Percentiles rank a stretch among this genome's conserved stretches.
phyloP scores from a whole-genome alignment of 108 stramenopile genomes.

The Cyclotella cryptica region DNA sequence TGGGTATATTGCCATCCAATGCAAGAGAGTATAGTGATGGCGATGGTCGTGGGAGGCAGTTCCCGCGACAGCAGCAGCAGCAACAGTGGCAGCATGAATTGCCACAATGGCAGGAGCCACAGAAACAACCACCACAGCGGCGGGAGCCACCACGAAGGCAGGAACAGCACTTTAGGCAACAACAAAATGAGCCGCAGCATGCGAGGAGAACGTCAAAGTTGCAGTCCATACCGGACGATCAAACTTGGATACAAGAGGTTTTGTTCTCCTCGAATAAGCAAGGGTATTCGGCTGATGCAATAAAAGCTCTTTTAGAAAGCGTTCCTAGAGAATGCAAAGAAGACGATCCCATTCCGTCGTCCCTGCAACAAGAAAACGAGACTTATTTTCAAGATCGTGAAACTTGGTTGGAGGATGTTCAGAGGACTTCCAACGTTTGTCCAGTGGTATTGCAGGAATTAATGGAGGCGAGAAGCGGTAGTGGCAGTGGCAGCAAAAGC shows the following conservation, averaged over 20 bases:
- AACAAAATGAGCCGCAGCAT: neutral
- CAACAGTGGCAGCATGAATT: neutral
- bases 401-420: slow-evolving; percentile 3
- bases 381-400: neutral
- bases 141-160: neutral
- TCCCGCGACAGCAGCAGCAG: too few species aligned
- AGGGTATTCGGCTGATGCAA: neutral
- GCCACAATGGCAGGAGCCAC: neutral
- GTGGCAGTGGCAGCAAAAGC: neutral
- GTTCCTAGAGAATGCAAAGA: neutral
- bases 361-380: neutral
- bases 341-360: neutral
- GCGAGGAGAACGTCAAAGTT: neutral
- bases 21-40: too few species aligned
- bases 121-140: neutral
- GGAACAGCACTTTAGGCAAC: neutral
- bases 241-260: slow-evolving; percentile 9
- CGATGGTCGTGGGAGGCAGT: too few species aligned
- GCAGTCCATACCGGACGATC: slow-evolving; percentile 1
- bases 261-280: neutral
- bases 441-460: neutral
- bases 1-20: neutral
- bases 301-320: neutral
- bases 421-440: neutral
- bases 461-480: neutral